Conservation (phyloP, 2,329 filamentous ascomycete species). For the Monosporascus sp. region DNA sequence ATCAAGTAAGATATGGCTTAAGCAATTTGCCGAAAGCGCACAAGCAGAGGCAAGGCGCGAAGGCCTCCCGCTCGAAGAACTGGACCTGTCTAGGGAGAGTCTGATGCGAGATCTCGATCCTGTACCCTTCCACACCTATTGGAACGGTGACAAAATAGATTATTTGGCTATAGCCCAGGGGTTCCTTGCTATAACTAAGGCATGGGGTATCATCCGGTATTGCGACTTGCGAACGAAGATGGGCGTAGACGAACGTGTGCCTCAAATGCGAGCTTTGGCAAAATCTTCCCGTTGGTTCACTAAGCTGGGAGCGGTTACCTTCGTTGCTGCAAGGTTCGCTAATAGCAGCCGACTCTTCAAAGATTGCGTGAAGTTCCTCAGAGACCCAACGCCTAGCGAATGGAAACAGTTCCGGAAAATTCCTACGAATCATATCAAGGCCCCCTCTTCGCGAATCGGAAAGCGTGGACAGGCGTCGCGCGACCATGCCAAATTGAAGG, state of each 20-base stretch:
- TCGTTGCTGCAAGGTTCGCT: slow-evolving; percentile 51
- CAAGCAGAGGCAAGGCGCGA: slow-evolving; percentile 33
- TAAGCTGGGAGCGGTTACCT: slow-evolving; percentile 49
- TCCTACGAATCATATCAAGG: slow-evolving; percentile 32
- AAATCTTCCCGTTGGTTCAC: slow-evolving; percentile 56
- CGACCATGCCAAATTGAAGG: slow-evolving; percentile 4
- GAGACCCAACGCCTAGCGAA: slow-evolving; percentile 52
- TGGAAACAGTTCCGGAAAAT: slow-evolving; percentile 52
- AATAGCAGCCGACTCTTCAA: slow-evolving; percentile 49
- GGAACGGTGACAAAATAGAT: slow-evolving; percentile 56
- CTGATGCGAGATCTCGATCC: slow-evolving; percentile 44
- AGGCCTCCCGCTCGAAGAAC: slow-evolving; percentile 26
- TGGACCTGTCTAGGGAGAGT: slow-evolving; percentile 35
- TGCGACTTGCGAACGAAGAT: slow-evolving; percentile 55
- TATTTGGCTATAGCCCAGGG: slow-evolving; percentile 53
- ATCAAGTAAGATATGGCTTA: slow-evolving; percentile 60
- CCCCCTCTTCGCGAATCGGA: slow-evolving; percentile 24
- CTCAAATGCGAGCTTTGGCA: slow-evolving; percentile 57
- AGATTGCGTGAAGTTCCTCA: slow-evolving; percentile 55
- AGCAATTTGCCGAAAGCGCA: slow-evolving; percentile 44
- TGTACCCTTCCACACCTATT: slow-evolving; percentile 51
- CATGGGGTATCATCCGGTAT: slow-evolving; percentile 54
- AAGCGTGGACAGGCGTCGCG: slow-evolving; percentile 24
- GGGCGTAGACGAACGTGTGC: slow-evolving; percentile 48
- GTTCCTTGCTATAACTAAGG: slow-evolving; percentile 51